Evolutionary conservation across 306 rosid species (phyloP).

Genomic region (Sicyos edulis): DNA sequence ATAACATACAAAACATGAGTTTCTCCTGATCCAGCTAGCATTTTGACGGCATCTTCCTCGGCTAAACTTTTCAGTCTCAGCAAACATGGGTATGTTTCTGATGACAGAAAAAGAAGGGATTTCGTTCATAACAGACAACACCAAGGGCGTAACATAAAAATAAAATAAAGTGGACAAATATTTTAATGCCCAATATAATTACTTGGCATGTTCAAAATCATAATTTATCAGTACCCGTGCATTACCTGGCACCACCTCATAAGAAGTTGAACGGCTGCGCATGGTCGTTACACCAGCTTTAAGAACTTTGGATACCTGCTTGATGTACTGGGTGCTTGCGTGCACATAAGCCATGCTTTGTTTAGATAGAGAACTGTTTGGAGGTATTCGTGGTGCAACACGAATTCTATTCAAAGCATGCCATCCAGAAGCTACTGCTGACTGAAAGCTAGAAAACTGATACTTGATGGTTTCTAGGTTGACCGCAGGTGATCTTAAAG

Average conservation of each 20-base stretch:
- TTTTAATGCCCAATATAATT: too few relatives aligned
- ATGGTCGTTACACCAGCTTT: constrained; percentile 82
- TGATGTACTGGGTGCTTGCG: constrained; percentile 80
- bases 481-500: constrained; percentile 48
- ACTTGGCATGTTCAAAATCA: too few relatives aligned
- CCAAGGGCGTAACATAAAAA: background rate
- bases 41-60: constrained; percentile 75
- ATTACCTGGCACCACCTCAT: constrained; percentile 87
- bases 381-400: constrained; percentile 64
- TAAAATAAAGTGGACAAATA: constrained; percentile 12
- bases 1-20: constrained; percentile 75
- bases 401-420: constrained; percentile 55
- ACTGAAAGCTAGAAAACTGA: constrained; percentile 58
- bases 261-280: constrained; percentile 72
- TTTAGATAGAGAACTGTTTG: constrained; percentile 65
- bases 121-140: background rate
- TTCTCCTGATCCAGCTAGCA: constrained; percentile 95
- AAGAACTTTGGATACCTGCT: constrained; percentile 84
- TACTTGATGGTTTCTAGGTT: constrained; percentile 50
- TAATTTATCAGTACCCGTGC: background rate
- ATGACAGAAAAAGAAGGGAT: constrained; percentile 26
- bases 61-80: constrained; percentile 73
- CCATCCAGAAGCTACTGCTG: constrained; percentile 71
- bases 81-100: constrained; percentile 74
- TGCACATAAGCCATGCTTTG: constrained; percentile 90